A percentile compares a stretch with the other conserved stretches of the same genome.
phyloP scores from a whole-genome alignment of 1,139 yeast genomes.

The Yamadazyma trypodendri region DNA sequence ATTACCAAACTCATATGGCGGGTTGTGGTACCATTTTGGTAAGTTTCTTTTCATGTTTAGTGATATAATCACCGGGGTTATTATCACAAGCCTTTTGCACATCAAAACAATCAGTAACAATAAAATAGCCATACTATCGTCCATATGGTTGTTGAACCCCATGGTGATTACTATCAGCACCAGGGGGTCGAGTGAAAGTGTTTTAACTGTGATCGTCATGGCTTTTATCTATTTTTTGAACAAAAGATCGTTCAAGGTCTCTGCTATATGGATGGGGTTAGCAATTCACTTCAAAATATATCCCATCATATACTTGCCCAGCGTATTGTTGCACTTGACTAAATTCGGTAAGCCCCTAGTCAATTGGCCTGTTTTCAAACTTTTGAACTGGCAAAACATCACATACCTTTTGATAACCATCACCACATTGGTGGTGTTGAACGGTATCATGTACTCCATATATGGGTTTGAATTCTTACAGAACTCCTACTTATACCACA shows the following conservation, averaged over 20 bases:
- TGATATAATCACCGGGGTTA: slow-evolving; percentile 77
- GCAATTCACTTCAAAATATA: slow-evolving; percentile 89
- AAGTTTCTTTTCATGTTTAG: slow-evolving; percentile 73
- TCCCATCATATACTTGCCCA: slow-evolving; percentile 79
- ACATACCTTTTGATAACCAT: slow-evolving; percentile 40
- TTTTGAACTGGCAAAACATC: slow-evolving; percentile 48
- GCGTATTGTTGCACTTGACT: slow-evolving; percentile 38
- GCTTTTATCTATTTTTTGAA: slow-evolving; percentile 49
- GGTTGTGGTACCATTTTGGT: slow-evolving; percentile 65
- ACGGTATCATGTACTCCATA: slow-evolving; percentile 56
- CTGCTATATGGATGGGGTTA: slow-evolving; percentile 71
- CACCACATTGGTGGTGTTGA: slow-evolving; percentile 44
- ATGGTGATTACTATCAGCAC: slow-evolving; percentile 94
- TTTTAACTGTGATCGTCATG: slow-evolving; percentile 77
- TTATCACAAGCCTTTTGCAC: slow-evolving; percentile 48
- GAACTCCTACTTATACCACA: slow-evolving; percentile 80
- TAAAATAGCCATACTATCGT: slow-evolving; percentile 38
- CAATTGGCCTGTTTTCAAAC: slow-evolving; percentile 29
- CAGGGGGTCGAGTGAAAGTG: slow-evolving; percentile 90
- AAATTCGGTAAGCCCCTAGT: slow-evolving; percentile 20
- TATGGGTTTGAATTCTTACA: slow-evolving; percentile 79
- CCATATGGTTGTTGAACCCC: slow-evolving; percentile 89
- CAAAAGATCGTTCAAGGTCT: slow-evolving; percentile 30
- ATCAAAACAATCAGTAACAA: slow-evolving; percentile 21
- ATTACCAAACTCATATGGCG: slow-evolving; percentile 57